Percentiles rank a stretch among this genome's conserved stretches.
These are phyloP conservation scores for Borovskyia barvae DNA, from an alignment of 208 protist species.

Conservation along the genomic window DNA sequence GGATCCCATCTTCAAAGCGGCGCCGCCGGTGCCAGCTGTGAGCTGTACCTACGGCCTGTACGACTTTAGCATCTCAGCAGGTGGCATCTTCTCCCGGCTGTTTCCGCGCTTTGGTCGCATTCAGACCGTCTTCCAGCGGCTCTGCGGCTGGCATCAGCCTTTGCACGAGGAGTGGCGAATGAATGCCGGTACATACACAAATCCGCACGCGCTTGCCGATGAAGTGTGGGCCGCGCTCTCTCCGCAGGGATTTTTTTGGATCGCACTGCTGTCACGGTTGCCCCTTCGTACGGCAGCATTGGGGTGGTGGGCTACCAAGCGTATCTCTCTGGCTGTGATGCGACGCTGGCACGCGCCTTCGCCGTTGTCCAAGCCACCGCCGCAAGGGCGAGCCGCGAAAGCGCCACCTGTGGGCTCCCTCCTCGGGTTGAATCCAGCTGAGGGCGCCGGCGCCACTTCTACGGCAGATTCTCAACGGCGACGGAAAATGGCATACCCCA, in stretches of 20 bases:
- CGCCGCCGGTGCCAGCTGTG: constrained; percentile 7
- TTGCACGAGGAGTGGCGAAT: constrained; percentile 19
- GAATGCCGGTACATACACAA: not conserved
- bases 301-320: not conserved
- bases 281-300: constrained; percentile 4
- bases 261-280: constrained; percentile 18
- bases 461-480: no score
- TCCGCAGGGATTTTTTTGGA: constrained; percentile 24
- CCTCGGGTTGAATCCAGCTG: no score
- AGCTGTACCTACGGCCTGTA: constrained; percentile 21
- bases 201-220: constrained; percentile 16
- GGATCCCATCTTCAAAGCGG: constrained; percentile 9
- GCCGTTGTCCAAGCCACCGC: not conserved
- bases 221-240: constrained; percentile 26
- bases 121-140: constrained; percentile 18
- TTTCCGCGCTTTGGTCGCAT: constrained; percentile 2
- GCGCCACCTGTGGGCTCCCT: no score
- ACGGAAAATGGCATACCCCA: no score
- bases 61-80: constrained; percentile 26
- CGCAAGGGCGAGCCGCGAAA: not conserved
- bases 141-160: constrained; percentile 2
- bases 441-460: no score
- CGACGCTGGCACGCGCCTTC: constrained; percentile 8
- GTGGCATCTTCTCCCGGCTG: constrained; percentile 19
- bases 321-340: constrained; percentile 1